phyloP scores from a whole-genome alignment of 257 asterid genomes.

The Gardenia jasminoides region DNA sequence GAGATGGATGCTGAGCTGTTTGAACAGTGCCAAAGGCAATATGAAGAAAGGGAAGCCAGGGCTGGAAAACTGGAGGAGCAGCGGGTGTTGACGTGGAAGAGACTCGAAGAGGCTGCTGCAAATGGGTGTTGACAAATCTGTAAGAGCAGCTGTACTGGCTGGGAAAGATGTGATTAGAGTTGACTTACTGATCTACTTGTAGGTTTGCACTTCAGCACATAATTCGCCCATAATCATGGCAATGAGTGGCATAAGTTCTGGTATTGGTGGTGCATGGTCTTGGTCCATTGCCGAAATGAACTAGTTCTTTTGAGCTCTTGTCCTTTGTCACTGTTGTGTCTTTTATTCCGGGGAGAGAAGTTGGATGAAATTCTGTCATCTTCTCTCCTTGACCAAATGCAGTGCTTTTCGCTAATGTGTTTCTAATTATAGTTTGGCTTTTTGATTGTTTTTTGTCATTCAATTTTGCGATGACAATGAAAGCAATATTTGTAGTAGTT shows the following conservation, averaged over 20 bases:
- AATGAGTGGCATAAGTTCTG: constrained; percentile 1
- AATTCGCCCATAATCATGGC: constrained; percentile 6
- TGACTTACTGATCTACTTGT: constrained; percentile 8
- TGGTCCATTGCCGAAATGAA: constrained; percentile 10
- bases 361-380: neutral
- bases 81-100: constrained; percentile 64
- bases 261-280: neutral
- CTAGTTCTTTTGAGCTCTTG: constrained; percentile 14
- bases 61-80: constrained; percentile 53
- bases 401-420: neutral
- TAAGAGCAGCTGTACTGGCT: constrained; percentile 8
- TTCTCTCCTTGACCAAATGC: constrained; percentile 5
- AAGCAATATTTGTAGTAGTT: neutral
- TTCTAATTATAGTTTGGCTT: neutral
- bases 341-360: constrained; percentile 8
- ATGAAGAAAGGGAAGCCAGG: constrained; percentile 57
- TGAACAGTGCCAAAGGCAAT: constrained; percentile 64
- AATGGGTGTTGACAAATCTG: constrained; percentile 10
- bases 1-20: constrained; percentile 85
- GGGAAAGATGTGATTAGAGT: constrained; percentile 15
- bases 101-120: constrained; percentile 73
- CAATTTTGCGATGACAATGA: constrained; percentile 13
- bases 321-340: constrained; percentile 12
- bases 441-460: constrained; percentile 1
- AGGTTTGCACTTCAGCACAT: constrained; percentile 14